Percentiles rank a stretch among this genome's conserved stretches.
Evolutionary conservation across 73 alveolate species (phyloP).

Genomic region (Uronychia binucleata): DNA sequence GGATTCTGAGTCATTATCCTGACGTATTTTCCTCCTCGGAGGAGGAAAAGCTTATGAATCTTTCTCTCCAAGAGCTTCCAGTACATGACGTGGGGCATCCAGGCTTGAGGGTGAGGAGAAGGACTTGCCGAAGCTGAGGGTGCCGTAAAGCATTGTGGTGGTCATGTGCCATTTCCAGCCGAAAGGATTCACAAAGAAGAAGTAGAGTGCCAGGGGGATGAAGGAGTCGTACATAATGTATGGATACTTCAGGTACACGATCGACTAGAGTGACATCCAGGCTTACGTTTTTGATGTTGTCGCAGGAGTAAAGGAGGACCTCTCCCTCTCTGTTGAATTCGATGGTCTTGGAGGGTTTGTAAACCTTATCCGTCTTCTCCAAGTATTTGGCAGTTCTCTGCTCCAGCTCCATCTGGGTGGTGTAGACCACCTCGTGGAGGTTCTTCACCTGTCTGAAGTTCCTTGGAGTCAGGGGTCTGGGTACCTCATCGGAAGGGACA

Average conservation of each 20-base stretch:
- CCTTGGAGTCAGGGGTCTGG: neutral
- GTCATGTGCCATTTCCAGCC: slow-evolving; percentile 77
- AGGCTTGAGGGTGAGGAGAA: slow-evolving; percentile 43
- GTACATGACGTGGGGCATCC: slow-evolving; percentile 85
- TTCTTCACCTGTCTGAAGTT: slow-evolving; percentile 51
- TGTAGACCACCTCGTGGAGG: slow-evolving; percentile 57
- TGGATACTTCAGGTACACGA: slow-evolving; percentile 83
- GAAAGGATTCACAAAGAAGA: slow-evolving; percentile 86
- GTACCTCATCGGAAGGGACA: neutral
- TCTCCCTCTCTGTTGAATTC: slow-evolving; percentile 93
- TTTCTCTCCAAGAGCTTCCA: slow-evolving; percentile 79
- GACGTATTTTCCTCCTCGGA: slow-evolving; percentile 89
- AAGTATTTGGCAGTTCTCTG: slow-evolving; percentile 67
- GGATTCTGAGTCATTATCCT: slow-evolving; percentile 74
- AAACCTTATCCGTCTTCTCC: slow-evolving; percentile 74
- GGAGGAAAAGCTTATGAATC: slow-evolving; percentile 73
- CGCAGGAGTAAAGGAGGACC: slow-evolving; percentile 84
- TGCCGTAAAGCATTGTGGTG: slow-evolving; percentile 54
- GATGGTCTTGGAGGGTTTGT: slow-evolving; percentile 85
- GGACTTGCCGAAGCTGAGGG: neutral
- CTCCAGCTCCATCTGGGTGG: slow-evolving; percentile 54
- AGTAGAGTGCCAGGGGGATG: slow-evolving; percentile 79
- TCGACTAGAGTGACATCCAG: neutral
- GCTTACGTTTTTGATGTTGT: slow-evolving; percentile 65
- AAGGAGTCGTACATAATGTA: slow-evolving; percentile 67